Evolutionary conservation across 2,329 filamentous ascomycete genomes (phyloP), one percentile per base, ranked within the genome.

Genomic region (Microascus cirrosus): DNA sequence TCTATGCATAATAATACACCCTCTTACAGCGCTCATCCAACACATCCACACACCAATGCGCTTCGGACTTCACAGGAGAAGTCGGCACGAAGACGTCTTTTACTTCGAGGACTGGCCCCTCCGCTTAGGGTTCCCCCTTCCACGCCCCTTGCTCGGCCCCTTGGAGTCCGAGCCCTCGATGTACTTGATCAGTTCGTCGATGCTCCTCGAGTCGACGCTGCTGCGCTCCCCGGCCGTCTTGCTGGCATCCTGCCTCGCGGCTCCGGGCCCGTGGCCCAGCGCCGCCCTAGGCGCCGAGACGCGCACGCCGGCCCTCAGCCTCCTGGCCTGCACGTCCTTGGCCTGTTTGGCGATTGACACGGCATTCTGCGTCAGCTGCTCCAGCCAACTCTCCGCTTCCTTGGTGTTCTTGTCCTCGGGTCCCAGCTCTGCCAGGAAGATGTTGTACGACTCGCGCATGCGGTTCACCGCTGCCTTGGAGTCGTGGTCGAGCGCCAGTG

Each of bases 361-460:
- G 52, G 94, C 94, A 66, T 95, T 96, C 72, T 95, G 89, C 0
- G 93, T 97, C 60, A 99, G 82, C 72, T 96, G 92, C 73, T 96
- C 90, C 25, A 97, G 83, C 94, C 94, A 99, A 67, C 83, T 89
- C 76, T 96, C 92, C 2, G 94, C 93, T 71, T 99, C 94, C 77
- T 96, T 96, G 62, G 94, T 99, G 77, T 99, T 97, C 72, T 92
- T 90, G 72, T 97, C 92, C 45, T 95, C 86, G 1, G 91, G 77
- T 32, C 94, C 94, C 5, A 99, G 85, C 67, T 94, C 85, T 59
- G 79, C 77, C 62, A 92, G 83, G 85, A 99, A 99, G 69, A 96
- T 95, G 73, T 88, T 96, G 77, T 92, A 96, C 53, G 91, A 94
- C 71, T 96, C 92, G 60, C 91, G 89, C 94, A 99, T 99, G 69